Base-by-base conservation (phyloP, 164 flowering plant genomes). In the Dillenia turbinata region DNA sequence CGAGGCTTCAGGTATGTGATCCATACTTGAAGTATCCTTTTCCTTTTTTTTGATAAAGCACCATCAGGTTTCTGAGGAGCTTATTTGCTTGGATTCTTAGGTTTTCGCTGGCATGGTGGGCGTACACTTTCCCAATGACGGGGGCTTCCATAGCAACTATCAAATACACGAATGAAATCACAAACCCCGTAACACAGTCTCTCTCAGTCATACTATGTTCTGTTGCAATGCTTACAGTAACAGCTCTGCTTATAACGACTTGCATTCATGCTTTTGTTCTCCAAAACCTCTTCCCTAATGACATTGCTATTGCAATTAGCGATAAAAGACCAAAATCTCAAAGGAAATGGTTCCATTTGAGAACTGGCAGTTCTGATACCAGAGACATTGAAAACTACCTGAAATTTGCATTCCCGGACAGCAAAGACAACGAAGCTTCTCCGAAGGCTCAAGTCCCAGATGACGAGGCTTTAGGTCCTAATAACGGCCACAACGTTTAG, bases 81-180 rank as follows among this genome's bases (percentile, higher is more conserved):
- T 26, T 26, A 26, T 26, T 26, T 26, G 33, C 33, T 26, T 26
- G 33, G 9, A 11, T 49, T 51, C 44, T 12, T 54, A 84, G 85
- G 76, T 87, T 87, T 57, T 81, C 87, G 7, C 60, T 85, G 69
- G 83, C 90, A 9, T 88, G 94, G 94, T 88, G 94, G 94, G 90
- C 89, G 0, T 89, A 80, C 56, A 85, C 90, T 9, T 86, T 86
- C 55, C 91, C 95, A 0, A 86, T 86, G 90, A 86, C 85, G 0
- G 85, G 86, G 2, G 94, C 92, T 60, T 77, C 95, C 55, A 75
- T 83, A 22, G 95, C 97, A 10, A 85, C 97, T 40, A 73, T 88
- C 57, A 75, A 48, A 51, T 90, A 86, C 69, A 65, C 95, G 24
- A 74, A 59, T 47, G 79, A 73, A 66, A 85, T 86, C 19, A 67